Percentiles rank a stretch among this genome's conserved stretches.
phyloP scores from a whole-genome alignment of 2,329 filamentous ascomycete genomes.

The Sporothrix brasiliensis region DNA sequence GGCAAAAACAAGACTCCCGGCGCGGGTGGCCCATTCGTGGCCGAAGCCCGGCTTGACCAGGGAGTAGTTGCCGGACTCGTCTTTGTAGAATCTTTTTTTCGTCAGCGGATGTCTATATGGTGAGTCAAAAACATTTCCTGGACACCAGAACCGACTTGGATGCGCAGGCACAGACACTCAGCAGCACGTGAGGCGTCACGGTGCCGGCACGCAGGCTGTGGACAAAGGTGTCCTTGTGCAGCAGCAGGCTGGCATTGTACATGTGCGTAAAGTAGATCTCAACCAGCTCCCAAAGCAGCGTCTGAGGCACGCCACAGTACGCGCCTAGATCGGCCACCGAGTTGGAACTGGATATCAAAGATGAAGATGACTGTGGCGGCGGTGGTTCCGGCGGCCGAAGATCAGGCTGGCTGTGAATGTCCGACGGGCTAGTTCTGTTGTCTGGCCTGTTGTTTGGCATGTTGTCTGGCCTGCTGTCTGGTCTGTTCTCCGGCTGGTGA shows the following conservation, averaged over 20 bases:
- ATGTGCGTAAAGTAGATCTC: constrained; percentile 11
- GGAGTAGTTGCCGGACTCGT: constrained; percentile 8
- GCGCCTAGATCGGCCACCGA: neutral
- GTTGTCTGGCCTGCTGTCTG: neutral
- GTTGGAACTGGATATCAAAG: neutral
- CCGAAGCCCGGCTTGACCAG: constrained; percentile 11
- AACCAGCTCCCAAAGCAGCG: neutral
- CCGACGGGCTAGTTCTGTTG: neutral
- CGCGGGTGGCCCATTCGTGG: constrained; percentile 14
- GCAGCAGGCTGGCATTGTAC: constrained; percentile 10
- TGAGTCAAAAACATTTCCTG: neutral
- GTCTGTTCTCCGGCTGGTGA: neutral
- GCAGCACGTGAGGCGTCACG: constrained; percentile 9
- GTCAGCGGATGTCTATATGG: constrained; percentile 3
- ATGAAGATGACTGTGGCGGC: neutral
- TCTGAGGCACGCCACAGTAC: constrained; percentile 5
- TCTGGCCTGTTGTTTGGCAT: neutral
- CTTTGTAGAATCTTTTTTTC: constrained; percentile 2
- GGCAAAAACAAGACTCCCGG: constrained; percentile 10
- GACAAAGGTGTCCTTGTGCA: constrained; percentile 12
- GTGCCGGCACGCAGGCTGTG: constrained; percentile 9
- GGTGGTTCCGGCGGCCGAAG: too few relatives aligned
- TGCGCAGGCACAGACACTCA: constrained; percentile 5
- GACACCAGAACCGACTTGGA: constrained; percentile 9
- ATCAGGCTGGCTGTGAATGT: neutral